Conservation (phyloP, 306 rosid genomes). For the Lotus japonicus region DNA sequence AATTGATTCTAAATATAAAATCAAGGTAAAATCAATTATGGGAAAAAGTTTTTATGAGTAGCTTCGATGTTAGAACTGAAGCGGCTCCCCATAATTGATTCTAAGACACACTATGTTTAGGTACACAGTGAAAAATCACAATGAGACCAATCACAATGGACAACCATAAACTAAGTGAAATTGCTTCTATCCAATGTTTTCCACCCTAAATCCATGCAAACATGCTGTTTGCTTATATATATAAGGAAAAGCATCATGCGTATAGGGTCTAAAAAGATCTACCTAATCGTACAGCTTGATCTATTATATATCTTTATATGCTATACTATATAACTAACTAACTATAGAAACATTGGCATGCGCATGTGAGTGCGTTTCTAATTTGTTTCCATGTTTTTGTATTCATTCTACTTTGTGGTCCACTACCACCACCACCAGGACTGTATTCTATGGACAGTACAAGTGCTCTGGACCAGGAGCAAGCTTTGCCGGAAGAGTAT, state of each 20-base stretch:
- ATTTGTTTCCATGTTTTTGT: not conserved
- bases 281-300: slow-evolving; percentile 5
- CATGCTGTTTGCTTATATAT: not conserved
- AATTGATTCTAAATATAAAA: too few species aligned
- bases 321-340: not conserved
- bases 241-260: slow-evolving; percentile 15
- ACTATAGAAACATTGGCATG: slow-evolving; percentile 21
- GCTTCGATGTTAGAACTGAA: too few species aligned
- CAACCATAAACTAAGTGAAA: too few species aligned
- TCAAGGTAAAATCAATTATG: too few species aligned
- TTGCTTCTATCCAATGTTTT: too few species aligned
- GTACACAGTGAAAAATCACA: too few species aligned
- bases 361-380: slow-evolving; percentile 24
- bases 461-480: slow-evolving; percentile 71
- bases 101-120: too few species aligned
- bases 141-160: too few species aligned
- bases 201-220: too few species aligned
- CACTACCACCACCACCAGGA: slow-evolving; percentile 37
- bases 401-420: slow-evolving; percentile 2
- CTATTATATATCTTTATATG: not conserved
- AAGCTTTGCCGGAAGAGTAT: slow-evolving; percentile 52
- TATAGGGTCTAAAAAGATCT: slow-evolving; percentile 3
- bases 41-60: too few species aligned
- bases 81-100: too few species aligned
- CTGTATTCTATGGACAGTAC: slow-evolving; percentile 77